Conservation (phyloP, 2,329 filamentous ascomycete genomes). For the Atkinsonella hypoxylon region DNA sequence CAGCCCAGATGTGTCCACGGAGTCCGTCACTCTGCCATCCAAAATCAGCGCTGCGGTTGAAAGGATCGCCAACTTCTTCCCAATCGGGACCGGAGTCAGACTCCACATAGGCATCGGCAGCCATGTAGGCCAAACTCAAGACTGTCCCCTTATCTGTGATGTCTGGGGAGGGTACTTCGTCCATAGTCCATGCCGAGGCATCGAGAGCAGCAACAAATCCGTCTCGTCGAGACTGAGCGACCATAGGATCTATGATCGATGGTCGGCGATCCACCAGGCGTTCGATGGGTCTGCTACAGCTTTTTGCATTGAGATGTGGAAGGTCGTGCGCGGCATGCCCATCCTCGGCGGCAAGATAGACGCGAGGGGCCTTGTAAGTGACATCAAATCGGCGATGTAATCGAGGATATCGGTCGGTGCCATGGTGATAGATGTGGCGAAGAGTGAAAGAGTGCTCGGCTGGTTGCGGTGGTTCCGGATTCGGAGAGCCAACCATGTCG, state of each 20-base stretch:
- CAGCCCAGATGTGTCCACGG: slow-evolving; percentile 83
- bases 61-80: slow-evolving; percentile 66
- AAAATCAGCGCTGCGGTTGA: slow-evolving; percentile 80
- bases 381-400: slow-evolving; percentile 72
- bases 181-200: slow-evolving; percentile 69
- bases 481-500: slow-evolving; percentile 26
- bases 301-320: slow-evolving; percentile 47
- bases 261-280: slow-evolving; percentile 68
- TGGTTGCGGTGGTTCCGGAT: slow-evolving; percentile 31
- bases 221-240: slow-evolving; percentile 57
- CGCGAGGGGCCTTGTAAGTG: slow-evolving; percentile 30
- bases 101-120: slow-evolving; percentile 77
- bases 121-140: slow-evolving; percentile 75
- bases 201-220: slow-evolving; percentile 58
- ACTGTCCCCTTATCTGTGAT: slow-evolving; percentile 77
- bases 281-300: slow-evolving; percentile 58
- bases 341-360: slow-evolving; percentile 53
- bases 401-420: slow-evolving; percentile 63
- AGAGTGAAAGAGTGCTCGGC: slow-evolving; percentile 54
- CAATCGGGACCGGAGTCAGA: slow-evolving; percentile 63
- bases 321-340: slow-evolving; percentile 39
- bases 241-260: slow-evolving; percentile 64
- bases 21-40: slow-evolving; percentile 87
- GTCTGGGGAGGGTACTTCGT: slow-evolving; percentile 68
- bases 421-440: slow-evolving; percentile 87